These are phyloP conservation scores for Yamadazyma ubonensis DNA, from an alignment of 805 yeast genomes.

Conservation along the genomic window DNA sequence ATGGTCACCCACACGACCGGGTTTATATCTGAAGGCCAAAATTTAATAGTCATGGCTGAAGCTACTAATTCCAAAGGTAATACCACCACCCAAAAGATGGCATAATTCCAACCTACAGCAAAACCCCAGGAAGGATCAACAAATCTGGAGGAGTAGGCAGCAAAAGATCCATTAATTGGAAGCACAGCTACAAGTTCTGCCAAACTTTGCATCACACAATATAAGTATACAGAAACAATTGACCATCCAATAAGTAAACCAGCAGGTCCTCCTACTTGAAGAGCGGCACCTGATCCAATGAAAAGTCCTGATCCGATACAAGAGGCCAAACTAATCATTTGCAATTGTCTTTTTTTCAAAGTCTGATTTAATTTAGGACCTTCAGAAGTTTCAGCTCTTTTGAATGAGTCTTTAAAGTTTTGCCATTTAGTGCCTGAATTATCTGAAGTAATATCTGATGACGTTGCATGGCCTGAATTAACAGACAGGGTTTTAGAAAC, in stretches of 20 bases:
- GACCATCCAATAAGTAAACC: slow-evolving; percentile 39
- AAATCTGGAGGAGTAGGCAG: slow-evolving; percentile 39
- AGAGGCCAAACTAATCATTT: slow-evolving; percentile 42
- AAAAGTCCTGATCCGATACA: slow-evolving; percentile 44
- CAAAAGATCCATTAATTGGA: slow-evolving; percentile 43
- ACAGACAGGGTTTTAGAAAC: not conserved
- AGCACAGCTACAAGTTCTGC: slow-evolving; percentile 39
- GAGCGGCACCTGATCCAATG: slow-evolving; percentile 39
- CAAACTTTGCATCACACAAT: slow-evolving; percentile 44
- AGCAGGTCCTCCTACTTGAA: slow-evolving; percentile 36
- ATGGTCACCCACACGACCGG: slow-evolving; percentile 43
- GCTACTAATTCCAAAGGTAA: slow-evolving; percentile 45
- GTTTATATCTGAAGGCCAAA: slow-evolving; percentile 39
- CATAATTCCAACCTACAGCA: slow-evolving; percentile 47
- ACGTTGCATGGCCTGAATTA: not conserved
- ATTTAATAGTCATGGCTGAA: slow-evolving; percentile 38
- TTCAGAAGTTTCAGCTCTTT: slow-evolving; percentile 17
- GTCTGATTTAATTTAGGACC: slow-evolving; percentile 19
- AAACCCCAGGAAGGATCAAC: slow-evolving; percentile 46
- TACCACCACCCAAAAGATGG: slow-evolving; percentile 44
- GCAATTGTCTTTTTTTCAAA: slow-evolving; percentile 31
- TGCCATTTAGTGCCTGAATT: slow-evolving; percentile 17
- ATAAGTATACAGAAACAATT: slow-evolving; percentile 38
- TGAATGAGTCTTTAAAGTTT: slow-evolving; percentile 27
- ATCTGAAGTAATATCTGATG: not conserved